These are phyloP conservation scores for Penicillium cosmopolitanum DNA, from an alignment of 495 filamentous ascomycete genomes.

Conservation along the genomic window DNA sequence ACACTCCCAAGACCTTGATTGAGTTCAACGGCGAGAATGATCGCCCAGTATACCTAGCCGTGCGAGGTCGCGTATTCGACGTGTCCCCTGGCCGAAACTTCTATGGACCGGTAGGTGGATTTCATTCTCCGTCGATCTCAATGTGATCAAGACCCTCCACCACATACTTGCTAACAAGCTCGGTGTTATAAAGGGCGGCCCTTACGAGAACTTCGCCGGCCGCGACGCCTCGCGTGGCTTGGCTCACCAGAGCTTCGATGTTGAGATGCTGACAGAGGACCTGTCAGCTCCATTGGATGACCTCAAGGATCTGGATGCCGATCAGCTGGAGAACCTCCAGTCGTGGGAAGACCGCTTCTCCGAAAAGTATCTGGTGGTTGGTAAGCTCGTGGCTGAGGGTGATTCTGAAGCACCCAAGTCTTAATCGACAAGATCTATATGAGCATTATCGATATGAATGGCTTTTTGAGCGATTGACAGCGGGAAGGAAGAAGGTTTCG, in stretches of 20 bases:
- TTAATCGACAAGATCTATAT: conserved; percentile 16
- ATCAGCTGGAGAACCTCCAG: conserved; percentile 80
- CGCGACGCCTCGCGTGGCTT: conserved; percentile 91
- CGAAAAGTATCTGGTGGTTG: conserved; percentile 94
- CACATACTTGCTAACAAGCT: not conserved
- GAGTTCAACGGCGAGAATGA: conserved; percentile 83
- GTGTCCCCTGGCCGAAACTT: conserved; percentile 84
- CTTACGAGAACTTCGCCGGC: conserved; percentile 92
- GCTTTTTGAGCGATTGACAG: not conserved
- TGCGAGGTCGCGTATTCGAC: conserved; percentile 85
- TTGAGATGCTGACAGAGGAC: conserved; percentile 94
- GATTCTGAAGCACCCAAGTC: conserved; percentile 55
- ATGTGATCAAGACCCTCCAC: not conserved
- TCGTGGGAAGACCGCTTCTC: conserved; percentile 92
- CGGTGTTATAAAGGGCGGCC: conserved; percentile 60
- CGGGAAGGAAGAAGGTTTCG: not conserved
- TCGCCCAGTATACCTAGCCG: conserved; percentile 80
- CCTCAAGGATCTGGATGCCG: conserved; percentile 70
- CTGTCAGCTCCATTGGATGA: conserved; percentile 84
- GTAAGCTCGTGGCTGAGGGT: conserved; percentile 78
- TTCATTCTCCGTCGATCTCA: not conserved
- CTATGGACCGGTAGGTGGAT: conserved; percentile 71
- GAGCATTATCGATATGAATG: not conserved
- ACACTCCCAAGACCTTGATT: conserved; percentile 81
- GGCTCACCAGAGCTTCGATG: conserved; percentile 91